phyloP scores from a whole-genome alignment of 768 basidiomycete species.

The Boletus tylopilopsis region DNA sequence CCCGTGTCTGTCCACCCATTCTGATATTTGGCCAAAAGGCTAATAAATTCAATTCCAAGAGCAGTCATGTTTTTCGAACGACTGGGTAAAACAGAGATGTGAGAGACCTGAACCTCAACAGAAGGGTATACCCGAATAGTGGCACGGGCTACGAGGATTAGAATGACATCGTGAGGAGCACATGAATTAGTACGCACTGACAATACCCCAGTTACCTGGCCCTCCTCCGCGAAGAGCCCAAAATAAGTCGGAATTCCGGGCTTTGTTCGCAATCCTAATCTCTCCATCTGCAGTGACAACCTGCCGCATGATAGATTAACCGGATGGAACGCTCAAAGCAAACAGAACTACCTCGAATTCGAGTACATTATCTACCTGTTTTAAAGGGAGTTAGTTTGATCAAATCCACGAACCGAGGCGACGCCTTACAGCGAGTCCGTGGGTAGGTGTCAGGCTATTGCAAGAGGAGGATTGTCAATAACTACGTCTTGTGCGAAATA shows the following conservation, averaged over 20 bases:
- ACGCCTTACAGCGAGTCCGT: slow-evolving; percentile 39
- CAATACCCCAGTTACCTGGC: slow-evolving; percentile 47
- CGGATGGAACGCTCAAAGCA: background rate
- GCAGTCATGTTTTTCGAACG: slow-evolving; percentile 6
- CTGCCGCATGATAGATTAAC: background rate
- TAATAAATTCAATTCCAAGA: slow-evolving; percentile 18
- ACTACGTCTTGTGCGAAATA: background rate
- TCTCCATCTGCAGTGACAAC: slow-evolving; percentile 42
- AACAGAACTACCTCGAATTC: slow-evolving; percentile 32
- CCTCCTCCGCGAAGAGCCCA: slow-evolving; percentile 55
- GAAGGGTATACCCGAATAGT: slow-evolving; percentile 13
- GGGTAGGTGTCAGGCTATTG: slow-evolving; percentile 31
- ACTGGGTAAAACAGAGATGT: slow-evolving; percentile 10
- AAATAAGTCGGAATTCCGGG: slow-evolving; percentile 45
- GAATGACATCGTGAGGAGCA: background rate
- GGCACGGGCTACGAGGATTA: slow-evolving; percentile 12
- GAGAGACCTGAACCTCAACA: slow-evolving; percentile 10
- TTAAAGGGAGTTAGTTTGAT: background rate
- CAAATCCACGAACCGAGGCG: background rate
- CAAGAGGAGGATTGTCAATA: background rate
- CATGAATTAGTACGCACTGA: slow-evolving; percentile 23
- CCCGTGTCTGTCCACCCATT: slow-evolving; percentile 12
- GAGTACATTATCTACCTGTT: slow-evolving; percentile 44
- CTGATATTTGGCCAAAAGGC: slow-evolving; percentile 18
- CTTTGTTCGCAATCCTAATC: slow-evolving; percentile 38